A percentile compares a stretch with the other conserved stretches of the same genome.
phyloP scores from a whole-genome alignment of 345 rosid species.

The Leavenworthia alabamica region DNA sequence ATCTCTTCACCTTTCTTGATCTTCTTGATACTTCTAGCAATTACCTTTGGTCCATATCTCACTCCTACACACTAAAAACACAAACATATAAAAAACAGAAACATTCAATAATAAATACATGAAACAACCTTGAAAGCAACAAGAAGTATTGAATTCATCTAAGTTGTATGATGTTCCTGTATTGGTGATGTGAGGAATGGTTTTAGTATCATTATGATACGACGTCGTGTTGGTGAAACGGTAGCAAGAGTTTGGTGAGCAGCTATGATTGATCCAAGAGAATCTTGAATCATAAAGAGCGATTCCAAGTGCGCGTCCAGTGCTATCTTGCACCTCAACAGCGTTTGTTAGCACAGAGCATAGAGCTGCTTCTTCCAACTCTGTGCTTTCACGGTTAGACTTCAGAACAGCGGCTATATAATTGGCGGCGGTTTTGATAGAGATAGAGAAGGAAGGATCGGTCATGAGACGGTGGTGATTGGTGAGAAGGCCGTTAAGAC shows the following conservation, averaged over 20 bases:
- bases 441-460: slow-evolving; percentile 20
- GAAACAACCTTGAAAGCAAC: neutral
- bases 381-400: neutral
- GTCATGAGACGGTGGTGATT: slow-evolving; percentile 42
- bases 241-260: slow-evolving; percentile 79
- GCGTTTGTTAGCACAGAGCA: slow-evolving; percentile 68
- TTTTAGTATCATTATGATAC: neutral
- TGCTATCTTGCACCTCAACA: slow-evolving; percentile 67
- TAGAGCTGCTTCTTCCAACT: slow-evolving; percentile 45
- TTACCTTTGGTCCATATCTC: slow-evolving; percentile 46
- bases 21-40: slow-evolving; percentile 53
- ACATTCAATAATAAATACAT: neutral
- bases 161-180: neutral
- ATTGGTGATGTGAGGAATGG: slow-evolving; percentile 27
- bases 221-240: slow-evolving; percentile 37
- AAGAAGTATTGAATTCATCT: neutral
- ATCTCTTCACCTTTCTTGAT: slow-evolving; percentile 57
- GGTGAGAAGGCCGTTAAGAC: slow-evolving; percentile 45
- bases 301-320: slow-evolving; percentile 49
- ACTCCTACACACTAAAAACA: slow-evolving; percentile 24
- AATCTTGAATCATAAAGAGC: slow-evolving; percentile 51
- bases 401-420: slow-evolving; percentile 27
- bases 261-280: slow-evolving; percentile 92
- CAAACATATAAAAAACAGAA: neutral
- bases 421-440: slow-evolving; percentile 41